A percentile compares a stretch with the other conserved stretches of the same genome.
phyloP scores from a whole-genome alignment of 257 asterid species.

The Nicotiana noctiflora region DNA sequence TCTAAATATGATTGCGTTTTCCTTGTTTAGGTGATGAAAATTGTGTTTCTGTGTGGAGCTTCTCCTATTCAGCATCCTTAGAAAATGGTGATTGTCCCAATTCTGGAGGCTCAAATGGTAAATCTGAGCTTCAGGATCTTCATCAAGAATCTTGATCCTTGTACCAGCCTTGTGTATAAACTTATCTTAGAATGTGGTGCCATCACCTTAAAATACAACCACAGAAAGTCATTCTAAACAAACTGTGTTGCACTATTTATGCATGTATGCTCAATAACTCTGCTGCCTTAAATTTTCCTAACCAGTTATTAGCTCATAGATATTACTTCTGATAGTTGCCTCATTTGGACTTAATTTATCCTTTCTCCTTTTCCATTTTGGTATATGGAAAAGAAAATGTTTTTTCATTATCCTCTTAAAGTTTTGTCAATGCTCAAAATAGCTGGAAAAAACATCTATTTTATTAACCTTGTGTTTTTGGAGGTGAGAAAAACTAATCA shows the following conservation, averaged over 20 bases:
- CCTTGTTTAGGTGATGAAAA: conserved; percentile 65
- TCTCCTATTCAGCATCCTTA: conserved; percentile 26
- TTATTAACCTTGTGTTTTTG: neutral
- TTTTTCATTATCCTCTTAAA: neutral
- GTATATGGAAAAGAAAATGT: neutral
- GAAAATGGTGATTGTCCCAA: conserved; percentile 27
- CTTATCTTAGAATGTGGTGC: neutral
- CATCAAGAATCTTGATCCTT: conserved; percentile 7
- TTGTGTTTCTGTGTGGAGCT: conserved; percentile 84
- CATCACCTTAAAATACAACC: neutral
- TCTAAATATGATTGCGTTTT: neutral
- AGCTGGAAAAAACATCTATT: neutral
- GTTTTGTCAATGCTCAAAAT: neutral
- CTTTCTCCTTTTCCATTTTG: neutral
- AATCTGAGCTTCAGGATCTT: conserved; percentile 3
- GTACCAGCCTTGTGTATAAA: neutral
- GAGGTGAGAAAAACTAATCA: neutral
- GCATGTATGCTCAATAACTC: neutral
- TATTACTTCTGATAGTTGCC: neutral
- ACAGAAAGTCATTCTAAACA: neutral
- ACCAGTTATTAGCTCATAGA: neutral
- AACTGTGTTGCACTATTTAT: neutral
- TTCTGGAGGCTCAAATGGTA: conserved; percentile 16
- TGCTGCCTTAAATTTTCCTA: neutral
- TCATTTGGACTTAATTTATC: neutral